phyloP scores from a whole-genome alignment of 768 basidiomycete genomes.

The Tephrocybe sp. region DNA sequence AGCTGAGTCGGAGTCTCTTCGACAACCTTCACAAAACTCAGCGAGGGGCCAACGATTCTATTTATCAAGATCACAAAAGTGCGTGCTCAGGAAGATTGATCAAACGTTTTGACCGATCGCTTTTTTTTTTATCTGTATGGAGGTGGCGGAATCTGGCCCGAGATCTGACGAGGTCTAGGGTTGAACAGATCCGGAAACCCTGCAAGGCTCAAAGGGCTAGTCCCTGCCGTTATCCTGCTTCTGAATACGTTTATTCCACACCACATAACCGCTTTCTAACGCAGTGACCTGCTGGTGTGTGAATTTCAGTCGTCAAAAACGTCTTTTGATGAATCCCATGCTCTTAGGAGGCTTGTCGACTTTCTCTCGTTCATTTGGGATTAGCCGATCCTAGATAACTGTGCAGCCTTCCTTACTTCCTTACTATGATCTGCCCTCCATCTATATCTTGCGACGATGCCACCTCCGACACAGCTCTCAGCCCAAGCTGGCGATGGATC shows the following conservation, averaged over 20 bases:
- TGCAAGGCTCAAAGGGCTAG: background rate
- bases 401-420: constrained; percentile 6
- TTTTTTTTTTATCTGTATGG: background rate
- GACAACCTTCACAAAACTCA: constrained; percentile 1
- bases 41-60: background rate
- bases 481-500: constrained; percentile 8
- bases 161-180: background rate
- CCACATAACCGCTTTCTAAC: constrained; percentile 11
- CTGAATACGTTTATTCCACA: background rate
- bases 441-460: constrained; percentile 12
- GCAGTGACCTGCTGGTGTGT: constrained; percentile 10
- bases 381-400: constrained; percentile 23
- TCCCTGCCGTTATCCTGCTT: background rate
- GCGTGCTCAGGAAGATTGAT: background rate
- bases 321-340: constrained; percentile 17
- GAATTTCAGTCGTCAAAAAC: constrained; percentile 10
- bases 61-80: background rate
- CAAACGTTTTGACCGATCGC: background rate
- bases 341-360: constrained; percentile 8
- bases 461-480: background rate
- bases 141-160: background rate
- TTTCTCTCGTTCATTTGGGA: constrained; percentile 23
- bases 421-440: constrained; percentile 12
- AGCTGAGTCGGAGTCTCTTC: background rate
- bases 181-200: background rate